Base-by-base conservation (phyloP, 257 asterid genomes). In the Nemophila menziesii region DNA sequence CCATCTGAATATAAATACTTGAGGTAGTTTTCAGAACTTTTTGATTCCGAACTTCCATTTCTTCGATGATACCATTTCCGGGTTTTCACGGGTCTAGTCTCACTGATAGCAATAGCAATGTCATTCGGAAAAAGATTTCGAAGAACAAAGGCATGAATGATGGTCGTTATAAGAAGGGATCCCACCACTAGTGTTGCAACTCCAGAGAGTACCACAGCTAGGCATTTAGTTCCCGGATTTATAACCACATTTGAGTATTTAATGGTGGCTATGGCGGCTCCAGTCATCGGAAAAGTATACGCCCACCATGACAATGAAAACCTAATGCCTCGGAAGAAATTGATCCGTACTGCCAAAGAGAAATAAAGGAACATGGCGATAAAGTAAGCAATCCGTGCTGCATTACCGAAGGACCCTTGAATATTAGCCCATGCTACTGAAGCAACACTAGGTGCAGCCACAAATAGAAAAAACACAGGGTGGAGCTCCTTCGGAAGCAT, bases 231-330 rank as follows among this genome's bases (percentile, higher is more conserved):
- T 22, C 61, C 46, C 0, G 34, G 2, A 23, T 57, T 70, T 14
- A 66, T 43, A 13, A 79, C 86, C 44, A 40, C 71, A 11, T 42
- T 19, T 4, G 96, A 56, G 71, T 82, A 82, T 37, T 55, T 68
- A 34, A 82, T 69, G 12, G 92, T 79, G 4, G 93, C 92, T 3
- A 74, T 60, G 8, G 80, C 94, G 0, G 82, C 93, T 17, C 86
- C 84, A 0, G 96, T 82, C 96, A 82, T 82, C 0, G 96, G 94
- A 43, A 86, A 82, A 7, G 96, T 86, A 65, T 86, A 86, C 4
- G 93, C 96, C 96, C 96, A 86, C 94, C 96, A 86, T 13, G 87
- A 80, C 55, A 82, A 29, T 13, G 96, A 82, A 48, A 86, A 86
- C 26, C 78, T 78, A n/a, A 82, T 62, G 22, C 97, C 97, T 22